A percentile compares a stretch with the other conserved stretches of the same genome.
These are phyloP conservation scores for Gracilaria domingensis DNA, from an alignment of 23 red algal species.

Conservation along the genomic window DNA sequence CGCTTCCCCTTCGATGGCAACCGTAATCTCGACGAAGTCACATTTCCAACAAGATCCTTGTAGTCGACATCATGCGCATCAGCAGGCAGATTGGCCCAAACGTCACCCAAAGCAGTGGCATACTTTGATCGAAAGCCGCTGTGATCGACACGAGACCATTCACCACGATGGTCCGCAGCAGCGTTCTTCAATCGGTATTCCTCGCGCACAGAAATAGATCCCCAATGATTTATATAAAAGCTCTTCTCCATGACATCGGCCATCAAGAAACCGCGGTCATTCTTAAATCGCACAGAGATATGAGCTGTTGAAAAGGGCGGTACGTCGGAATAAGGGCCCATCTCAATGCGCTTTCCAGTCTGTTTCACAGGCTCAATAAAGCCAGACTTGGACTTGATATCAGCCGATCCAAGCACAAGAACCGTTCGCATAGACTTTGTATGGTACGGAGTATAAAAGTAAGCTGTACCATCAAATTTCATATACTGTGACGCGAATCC, in stretches of 20 bases:
- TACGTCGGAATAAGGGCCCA: slow-evolving; percentile 63
- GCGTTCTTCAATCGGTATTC: slow-evolving; percentile 57
- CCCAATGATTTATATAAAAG: slow-evolving; percentile 50
- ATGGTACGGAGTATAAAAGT: slow-evolving; percentile 67
- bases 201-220: slow-evolving; percentile 41
- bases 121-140: slow-evolving; percentile 11
- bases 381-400: background rate
- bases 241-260: slow-evolving; percentile 25
- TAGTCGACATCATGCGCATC: slow-evolving; percentile 73
- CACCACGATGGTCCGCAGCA: slow-evolving; percentile 61
- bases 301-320: slow-evolving; percentile 31
- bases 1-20: slow-evolving; percentile 27
- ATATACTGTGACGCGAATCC: slow-evolving; percentile 59
- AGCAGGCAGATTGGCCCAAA: slow-evolving; percentile 68
- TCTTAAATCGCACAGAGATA: slow-evolving; percentile 65
- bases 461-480: slow-evolving; percentile 31
- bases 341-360: slow-evolving; percentile 12
- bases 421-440: slow-evolving; percentile 45
- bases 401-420: slow-evolving; percentile 26
- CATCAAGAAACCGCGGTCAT: slow-evolving; percentile 68
- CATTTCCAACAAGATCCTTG: slow-evolving; percentile 74
- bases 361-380: slow-evolving; percentile 33
- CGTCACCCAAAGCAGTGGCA: slow-evolving; percentile 58
- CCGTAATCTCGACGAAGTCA: slow-evolving; percentile 74
- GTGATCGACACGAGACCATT: slow-evolving; percentile 81